Base-by-base conservation (phyloP, 164 flowering plant genomes). In the Vitis riparia region DNA sequence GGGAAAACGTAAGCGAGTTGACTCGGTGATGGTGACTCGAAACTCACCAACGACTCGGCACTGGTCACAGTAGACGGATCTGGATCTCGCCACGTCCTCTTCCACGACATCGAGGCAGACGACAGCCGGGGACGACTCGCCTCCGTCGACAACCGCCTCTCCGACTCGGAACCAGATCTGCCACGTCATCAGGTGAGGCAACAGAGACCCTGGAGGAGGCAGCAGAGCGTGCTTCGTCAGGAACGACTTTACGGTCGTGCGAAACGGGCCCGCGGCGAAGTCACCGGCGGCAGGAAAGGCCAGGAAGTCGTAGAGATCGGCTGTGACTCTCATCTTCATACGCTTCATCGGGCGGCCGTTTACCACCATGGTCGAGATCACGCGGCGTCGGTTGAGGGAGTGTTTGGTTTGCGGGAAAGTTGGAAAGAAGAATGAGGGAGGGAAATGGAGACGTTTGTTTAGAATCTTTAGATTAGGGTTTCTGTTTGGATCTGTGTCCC, bases 41-140 rank as follows among this genome's bases (percentile, higher is more conserved):
- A 73, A 84, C 95, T 86, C 88, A 93, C 98, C 98, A 8, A 93
- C 90, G 29, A 91, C 97, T 62, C 95, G 92, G 85, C 98, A 93
- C 81, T 91, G 95, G 67, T 91, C 93, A 73, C 98, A 93, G 75
- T 91, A 89, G 9, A 90, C 85, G 11, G 93, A 89, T 85, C 91
- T 87, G 69, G 97, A 88, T 71, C 84, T 82, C 37, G 87, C 72
- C 0, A 90, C 98, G 50, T 91, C 93, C 69, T 93, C 98, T 70
- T 93, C 98, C 13, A 93, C 86, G 29, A 93, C 79, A 68, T 90
- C 93, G 16, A 93, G 83, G 12, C 81, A 70, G 10, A 88, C 90
- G 57, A 73, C 69, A 10, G 71, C 77, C 51, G 86, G 80, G 2
- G 77, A 48, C 10, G 75, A 73, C 58, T 77, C 85, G 44, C 44